Conservation (phyloP, 2,329 filamentous ascomycete species). For the Talaromyces sp. region DNA sequence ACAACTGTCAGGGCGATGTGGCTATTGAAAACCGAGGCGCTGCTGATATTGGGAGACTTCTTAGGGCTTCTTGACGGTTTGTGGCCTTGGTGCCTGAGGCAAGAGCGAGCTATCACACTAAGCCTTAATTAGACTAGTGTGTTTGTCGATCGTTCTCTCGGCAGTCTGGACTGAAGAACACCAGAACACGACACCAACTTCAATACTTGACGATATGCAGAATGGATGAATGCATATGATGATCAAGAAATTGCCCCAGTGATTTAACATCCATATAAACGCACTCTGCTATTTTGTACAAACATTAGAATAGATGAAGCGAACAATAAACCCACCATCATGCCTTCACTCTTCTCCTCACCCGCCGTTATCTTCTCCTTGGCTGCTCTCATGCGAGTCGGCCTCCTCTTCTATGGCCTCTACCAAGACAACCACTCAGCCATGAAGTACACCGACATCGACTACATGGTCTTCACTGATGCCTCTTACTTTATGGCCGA, state of each 20-base stretch:
- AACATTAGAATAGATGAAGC: background rate
- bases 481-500: constrained; percentile 72
- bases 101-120: background rate
- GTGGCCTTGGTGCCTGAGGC: background rate
- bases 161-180: background rate
- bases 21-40: no score
- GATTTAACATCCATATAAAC: background rate
- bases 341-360: constrained; percentile 20
- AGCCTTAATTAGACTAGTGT: background rate
- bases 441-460: constrained; percentile 97
- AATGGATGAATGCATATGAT: background rate
- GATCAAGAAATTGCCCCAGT: no score
- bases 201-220: background rate
- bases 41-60: background rate
- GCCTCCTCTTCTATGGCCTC: constrained; percentile 79
- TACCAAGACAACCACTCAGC: constrained; percentile 90
- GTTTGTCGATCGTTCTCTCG: background rate
- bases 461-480: constrained; percentile 98
- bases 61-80: background rate
- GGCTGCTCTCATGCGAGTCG: constrained; percentile 61
- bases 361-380: constrained; percentile 33
- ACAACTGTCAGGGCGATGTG: no score
- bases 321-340: background rate
- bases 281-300: background rate
- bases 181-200: background rate